These are phyloP conservation scores for Tanacetum coccineum DNA, from an alignment of 129 eudicot genomes.

Conservation along the genomic window DNA sequence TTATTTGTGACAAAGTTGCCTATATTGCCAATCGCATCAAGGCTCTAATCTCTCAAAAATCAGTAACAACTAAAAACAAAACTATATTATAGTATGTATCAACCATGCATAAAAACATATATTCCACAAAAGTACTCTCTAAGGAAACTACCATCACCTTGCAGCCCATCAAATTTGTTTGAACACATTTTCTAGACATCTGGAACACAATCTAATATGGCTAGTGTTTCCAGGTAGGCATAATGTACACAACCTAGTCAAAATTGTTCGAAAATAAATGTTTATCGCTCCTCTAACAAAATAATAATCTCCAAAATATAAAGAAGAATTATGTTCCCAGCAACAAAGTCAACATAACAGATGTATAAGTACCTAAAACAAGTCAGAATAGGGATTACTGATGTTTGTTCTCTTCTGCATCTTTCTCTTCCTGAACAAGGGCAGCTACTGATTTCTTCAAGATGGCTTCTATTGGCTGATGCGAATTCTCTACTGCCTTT, in stretches of 20 bases:
- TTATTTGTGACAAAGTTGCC: too few species aligned
- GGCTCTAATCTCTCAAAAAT: too few species aligned
- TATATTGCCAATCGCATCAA: too few species aligned
- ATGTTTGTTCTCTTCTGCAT: conserved; percentile 54
- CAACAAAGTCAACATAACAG: neutral
- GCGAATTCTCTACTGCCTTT: conserved; percentile 91
- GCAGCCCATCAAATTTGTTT: too few species aligned
- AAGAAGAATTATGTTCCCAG: too few species aligned
- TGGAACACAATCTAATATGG: neutral
- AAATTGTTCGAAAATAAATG: neutral
- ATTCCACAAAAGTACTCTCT: neutral
- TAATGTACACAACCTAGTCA: too few species aligned
- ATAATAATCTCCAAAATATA: too few species aligned
- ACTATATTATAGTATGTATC: too few species aligned
- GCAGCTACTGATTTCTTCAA: conserved; percentile 74
- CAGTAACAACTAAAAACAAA: neutral
- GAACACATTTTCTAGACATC: neutral
- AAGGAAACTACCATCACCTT: too few species aligned
- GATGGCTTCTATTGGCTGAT: conserved; percentile 71
- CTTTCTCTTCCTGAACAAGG: conserved; percentile 72
- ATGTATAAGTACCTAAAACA: neutral
- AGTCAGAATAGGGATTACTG: conserved; percentile 17
- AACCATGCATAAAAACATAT: too few species aligned
- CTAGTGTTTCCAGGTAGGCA: too few species aligned
- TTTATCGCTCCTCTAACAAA: neutral